Percentiles rank a stretch among this genome's conserved stretches.
Conservation (phyloP, 768 basidiomycete species). For the Leccinellum luteum region DNA sequence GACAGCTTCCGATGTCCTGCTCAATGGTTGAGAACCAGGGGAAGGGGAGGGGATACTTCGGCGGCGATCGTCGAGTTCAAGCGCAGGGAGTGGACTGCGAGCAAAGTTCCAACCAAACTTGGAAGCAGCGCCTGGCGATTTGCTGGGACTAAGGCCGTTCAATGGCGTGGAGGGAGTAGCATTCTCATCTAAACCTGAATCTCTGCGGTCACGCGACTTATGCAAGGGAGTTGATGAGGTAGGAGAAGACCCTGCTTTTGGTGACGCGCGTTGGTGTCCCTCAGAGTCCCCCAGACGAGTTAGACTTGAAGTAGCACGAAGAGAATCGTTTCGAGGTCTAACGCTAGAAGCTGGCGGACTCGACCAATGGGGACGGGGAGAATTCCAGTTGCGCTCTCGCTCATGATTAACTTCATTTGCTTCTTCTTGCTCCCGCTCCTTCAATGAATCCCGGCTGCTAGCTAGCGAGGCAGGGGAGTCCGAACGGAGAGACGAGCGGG, state of each 20-base stretch:
- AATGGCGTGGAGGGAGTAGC: background rate
- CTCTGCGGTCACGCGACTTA: slow-evolving; percentile 3
- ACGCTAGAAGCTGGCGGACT: slow-evolving; percentile 15
- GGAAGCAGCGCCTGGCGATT: slow-evolving; percentile 23
- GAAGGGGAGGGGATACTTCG: slow-evolving; percentile 25
- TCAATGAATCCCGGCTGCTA: slow-evolving; percentile 34
- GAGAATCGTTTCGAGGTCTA: slow-evolving; percentile 6
- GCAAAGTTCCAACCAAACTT: slow-evolving; percentile 42
- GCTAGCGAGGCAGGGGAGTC: slow-evolving; percentile 43
- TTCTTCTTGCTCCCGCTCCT: slow-evolving; percentile 32
- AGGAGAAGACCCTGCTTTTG: slow-evolving; percentile 3
- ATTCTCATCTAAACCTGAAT: background rate
- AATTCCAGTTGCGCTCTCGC: slow-evolving; percentile 70
- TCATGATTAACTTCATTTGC: slow-evolving; percentile 42
- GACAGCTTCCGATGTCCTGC: slow-evolving; percentile 22
- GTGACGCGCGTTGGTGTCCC: slow-evolving; percentile 3
- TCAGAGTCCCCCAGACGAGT: slow-evolving; percentile 7
- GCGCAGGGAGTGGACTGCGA: slow-evolving; percentile 38
- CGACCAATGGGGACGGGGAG: slow-evolving; percentile 59
- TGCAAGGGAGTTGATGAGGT: background rate
- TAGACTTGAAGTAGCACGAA: slow-evolving; percentile 22
- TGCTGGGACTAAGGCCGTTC: slow-evolving; percentile 10
- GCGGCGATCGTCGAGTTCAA: slow-evolving; percentile 35
- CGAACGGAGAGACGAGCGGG: slow-evolving; percentile 33
- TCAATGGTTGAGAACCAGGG: slow-evolving; percentile 24